Evolutionary conservation across 495 filamentous ascomycete genomes (phyloP).

Genomic region (Parmelia sp.): DNA sequence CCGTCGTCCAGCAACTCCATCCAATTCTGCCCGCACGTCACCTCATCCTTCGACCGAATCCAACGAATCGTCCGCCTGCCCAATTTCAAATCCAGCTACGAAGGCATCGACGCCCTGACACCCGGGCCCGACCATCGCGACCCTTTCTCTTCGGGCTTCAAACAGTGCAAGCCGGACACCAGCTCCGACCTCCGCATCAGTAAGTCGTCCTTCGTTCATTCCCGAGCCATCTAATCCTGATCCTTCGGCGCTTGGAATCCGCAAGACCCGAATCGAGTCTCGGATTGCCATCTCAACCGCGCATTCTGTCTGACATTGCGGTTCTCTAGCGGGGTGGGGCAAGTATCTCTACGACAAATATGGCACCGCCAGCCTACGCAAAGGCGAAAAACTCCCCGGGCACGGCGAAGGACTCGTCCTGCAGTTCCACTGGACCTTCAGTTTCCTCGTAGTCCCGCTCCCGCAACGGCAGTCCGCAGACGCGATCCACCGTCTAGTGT

Average conservation of each 20-base stretch:
- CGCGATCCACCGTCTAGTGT: not conserved
- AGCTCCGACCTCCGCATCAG: not conserved
- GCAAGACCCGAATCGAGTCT: not conserved
- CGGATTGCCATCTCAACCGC: too few relatives aligned
- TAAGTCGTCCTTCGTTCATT: not conserved
- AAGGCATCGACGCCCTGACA: slow-evolving; percentile 1
- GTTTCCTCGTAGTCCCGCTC: not conserved
- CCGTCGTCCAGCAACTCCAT: not conserved
- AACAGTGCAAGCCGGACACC: not conserved
- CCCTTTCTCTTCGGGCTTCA: not conserved
- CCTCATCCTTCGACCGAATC: not conserved
- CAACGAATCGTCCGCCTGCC: not conserved
- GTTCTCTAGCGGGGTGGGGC: not conserved
- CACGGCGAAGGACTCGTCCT: not conserved
- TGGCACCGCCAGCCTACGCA: not conserved
- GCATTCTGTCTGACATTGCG: too few relatives aligned
- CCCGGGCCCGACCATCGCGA: not conserved
- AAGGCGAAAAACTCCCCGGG: not conserved
- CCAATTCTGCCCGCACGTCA: not conserved
- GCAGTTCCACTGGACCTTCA: not conserved
- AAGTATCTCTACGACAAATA: not conserved
- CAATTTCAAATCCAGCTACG: not conserved
- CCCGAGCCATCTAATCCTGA: not conserved
- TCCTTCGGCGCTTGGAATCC: not conserved
- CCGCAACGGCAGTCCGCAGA: not conserved